phyloP scores from a whole-genome alignment of 371 early-diverging fungal species.

The Amoeboaphelidium protococcarum region DNA sequence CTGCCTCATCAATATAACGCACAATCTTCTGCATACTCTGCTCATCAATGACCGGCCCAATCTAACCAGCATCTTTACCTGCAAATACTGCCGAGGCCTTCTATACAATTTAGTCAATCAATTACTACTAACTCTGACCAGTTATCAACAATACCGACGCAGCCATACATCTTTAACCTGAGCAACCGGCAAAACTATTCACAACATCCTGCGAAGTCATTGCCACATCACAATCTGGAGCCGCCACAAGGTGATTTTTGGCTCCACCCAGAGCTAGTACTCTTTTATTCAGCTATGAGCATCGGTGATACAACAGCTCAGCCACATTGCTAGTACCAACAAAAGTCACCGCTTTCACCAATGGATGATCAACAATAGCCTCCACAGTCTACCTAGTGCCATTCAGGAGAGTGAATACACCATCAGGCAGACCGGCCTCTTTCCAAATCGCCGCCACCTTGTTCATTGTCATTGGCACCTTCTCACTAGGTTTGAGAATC shows the following conservation, averaged over 20 bases:
- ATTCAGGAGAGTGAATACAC: slow-evolving; percentile 41
- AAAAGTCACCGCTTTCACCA: slow-evolving; percentile 33
- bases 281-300: slow-evolving; percentile 24
- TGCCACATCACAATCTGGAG: slow-evolving; percentile 32
- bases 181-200: slow-evolving; percentile 32
- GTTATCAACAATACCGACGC: slow-evolving; percentile 36
- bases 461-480: slow-evolving; percentile 40
- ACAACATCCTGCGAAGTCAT: slow-evolving; percentile 41
- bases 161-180: slow-evolving; percentile 33
- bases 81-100: slow-evolving; percentile 20
- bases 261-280: slow-evolving; percentile 30
- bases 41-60: slow-evolving; percentile 40
- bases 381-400: slow-evolving; percentile 23
- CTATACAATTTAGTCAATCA: slow-evolving; percentile 21
- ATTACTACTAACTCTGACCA: slow-evolving; percentile 26
- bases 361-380: slow-evolving; percentile 20
- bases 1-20: slow-evolving; percentile 22
- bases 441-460: slow-evolving; percentile 23
- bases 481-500: slow-evolving; percentile 42
- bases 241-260: slow-evolving; percentile 41
- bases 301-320: slow-evolving; percentile 18
- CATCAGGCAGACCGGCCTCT: slow-evolving; percentile 30
- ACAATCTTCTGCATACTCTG: slow-evolving; percentile 24
- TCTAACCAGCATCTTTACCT: slow-evolving; percentile 15
- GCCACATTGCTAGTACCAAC: slow-evolving; percentile 40